Conservation (phyloP, 2,329 filamentous ascomycete species). For the Trichoderma sp. region DNA sequence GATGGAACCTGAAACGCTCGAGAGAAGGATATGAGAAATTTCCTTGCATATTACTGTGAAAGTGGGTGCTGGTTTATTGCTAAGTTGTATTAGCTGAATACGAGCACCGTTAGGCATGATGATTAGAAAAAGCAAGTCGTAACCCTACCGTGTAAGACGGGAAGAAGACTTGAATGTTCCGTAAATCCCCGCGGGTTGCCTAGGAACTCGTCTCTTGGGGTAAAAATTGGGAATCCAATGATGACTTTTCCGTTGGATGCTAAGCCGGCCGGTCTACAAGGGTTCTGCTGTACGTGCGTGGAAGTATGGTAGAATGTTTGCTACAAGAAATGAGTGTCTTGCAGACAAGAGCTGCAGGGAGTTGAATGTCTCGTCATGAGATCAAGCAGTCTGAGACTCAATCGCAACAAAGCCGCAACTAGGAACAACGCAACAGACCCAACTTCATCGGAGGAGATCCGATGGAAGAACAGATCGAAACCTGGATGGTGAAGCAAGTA, state of each 20-base stretch:
- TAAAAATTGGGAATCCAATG: not conserved
- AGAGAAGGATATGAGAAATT: not conserved
- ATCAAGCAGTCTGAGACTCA: not conserved
- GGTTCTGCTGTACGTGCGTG: not conserved
- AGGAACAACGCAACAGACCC: not conserved
- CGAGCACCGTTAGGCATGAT: not conserved
- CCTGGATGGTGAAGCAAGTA: not conserved
- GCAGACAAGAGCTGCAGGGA: not conserved
- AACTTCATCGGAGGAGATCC: not conserved
- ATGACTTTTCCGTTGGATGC: no score
- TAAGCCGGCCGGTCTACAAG: not conserved
- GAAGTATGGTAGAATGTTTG: not conserved
- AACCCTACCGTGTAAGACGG: not conserved
- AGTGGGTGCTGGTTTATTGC: not conserved
- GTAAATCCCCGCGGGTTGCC: not conserved
- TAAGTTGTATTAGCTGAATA: not conserved
- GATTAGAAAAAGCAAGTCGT: not conserved
- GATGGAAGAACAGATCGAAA: not conserved
- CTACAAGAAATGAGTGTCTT: not conserved
- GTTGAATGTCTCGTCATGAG: not conserved
- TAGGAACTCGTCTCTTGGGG: not conserved
- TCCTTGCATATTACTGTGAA: not conserved
- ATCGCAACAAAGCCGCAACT: not conserved
- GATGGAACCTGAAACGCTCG: slow-evolving; percentile 7
- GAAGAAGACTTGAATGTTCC: not conserved